Conservation (phyloP, 257 asterid species). For the Solanum pimpinellifolium region DNA sequence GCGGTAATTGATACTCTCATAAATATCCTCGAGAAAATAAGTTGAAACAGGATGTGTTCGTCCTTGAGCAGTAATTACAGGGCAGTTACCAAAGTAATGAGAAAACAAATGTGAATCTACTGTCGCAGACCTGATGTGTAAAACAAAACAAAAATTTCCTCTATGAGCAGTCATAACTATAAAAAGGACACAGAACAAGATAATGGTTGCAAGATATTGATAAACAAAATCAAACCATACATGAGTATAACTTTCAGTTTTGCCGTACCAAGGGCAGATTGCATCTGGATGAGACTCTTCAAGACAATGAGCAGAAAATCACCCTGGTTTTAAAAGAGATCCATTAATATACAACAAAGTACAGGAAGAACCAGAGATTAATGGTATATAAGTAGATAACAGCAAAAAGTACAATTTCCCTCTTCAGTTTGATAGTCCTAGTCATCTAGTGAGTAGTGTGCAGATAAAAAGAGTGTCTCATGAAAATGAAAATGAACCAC, state of each 20-base stretch:
- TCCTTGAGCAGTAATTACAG: slow-evolving; percentile 92
- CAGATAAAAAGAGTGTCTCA: not conserved
- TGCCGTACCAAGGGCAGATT: slow-evolving; percentile 31
- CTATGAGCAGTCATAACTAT: not conserved
- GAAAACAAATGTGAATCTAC: slow-evolving; percentile 91
- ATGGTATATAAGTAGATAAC: not conserved
- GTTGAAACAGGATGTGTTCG: slow-evolving; percentile 87
- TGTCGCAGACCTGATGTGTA: slow-evolving; percentile 80
- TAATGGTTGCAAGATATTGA: slow-evolving; percentile 7
- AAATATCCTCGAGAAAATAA: slow-evolving; percentile 82
- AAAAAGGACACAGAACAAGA: slow-evolving; percentile 1
- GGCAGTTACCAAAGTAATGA: slow-evolving; percentile 79
- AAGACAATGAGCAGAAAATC: slow-evolving; percentile 89
- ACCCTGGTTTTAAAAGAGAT: slow-evolving; percentile 60
- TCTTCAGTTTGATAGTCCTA: not conserved
- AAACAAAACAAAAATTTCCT: slow-evolving; percentile 8
- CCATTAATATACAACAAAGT: not conserved
- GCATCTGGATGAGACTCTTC: slow-evolving; percentile 85
- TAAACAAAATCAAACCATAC: slow-evolving; percentile 36
- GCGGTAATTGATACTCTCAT: slow-evolving; percentile 67
- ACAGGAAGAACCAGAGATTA: not conserved
- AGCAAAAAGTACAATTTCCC: not conserved
- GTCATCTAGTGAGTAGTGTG: not conserved
- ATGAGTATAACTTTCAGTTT: slow-evolving; percentile 87
- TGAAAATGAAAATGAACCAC: not conserved